These are phyloP conservation scores for Aspergillus pseudonomiae DNA, from an alignment of 2,329 filamentous ascomycete genomes.

Conservation along the genomic window DNA sequence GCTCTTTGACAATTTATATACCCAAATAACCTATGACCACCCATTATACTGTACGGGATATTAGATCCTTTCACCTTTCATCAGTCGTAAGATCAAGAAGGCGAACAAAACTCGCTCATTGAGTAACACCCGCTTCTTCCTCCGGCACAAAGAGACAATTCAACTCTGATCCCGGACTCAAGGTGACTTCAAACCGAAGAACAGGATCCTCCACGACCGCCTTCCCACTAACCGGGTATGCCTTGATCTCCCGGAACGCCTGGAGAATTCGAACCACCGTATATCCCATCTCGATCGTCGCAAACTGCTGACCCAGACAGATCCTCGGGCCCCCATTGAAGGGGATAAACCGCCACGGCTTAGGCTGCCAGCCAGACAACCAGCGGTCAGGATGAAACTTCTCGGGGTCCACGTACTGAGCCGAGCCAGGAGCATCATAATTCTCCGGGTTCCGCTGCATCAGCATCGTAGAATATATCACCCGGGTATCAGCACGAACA, in stretches of 20 bases:
- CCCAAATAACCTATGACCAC: neutral
- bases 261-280: slow-evolving; percentile 49
- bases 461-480: slow-evolving; percentile 55
- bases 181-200: slow-evolving; percentile 42
- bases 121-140: slow-evolving; percentile 21
- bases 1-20: neutral
- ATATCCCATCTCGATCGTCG: slow-evolving; percentile 61
- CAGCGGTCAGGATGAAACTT: slow-evolving; percentile 56
- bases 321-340: slow-evolving; percentile 58
- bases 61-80: neutral
- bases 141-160: slow-evolving; percentile 45
- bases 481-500: slow-evolving; percentile 50
- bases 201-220: slow-evolving; percentile 39
- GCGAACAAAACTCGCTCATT: neutral
- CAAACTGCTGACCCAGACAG: slow-evolving; percentile 64
- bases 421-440: slow-evolving; percentile 46
- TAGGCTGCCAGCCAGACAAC: slow-evolving; percentile 53
- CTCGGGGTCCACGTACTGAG: slow-evolving; percentile 44
- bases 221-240: slow-evolving; percentile 34
- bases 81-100: neutral
- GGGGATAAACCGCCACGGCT: slow-evolving; percentile 58
- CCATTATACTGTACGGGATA: neutral
- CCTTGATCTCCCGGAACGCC: slow-evolving; percentile 42
- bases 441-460: slow-evolving; percentile 56
- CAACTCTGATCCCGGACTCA: slow-evolving; percentile 41